These are phyloP conservation scores for Helminthosporium solani DNA, from an alignment of 2,329 filamentous ascomycete species.

Conservation along the genomic window DNA sequence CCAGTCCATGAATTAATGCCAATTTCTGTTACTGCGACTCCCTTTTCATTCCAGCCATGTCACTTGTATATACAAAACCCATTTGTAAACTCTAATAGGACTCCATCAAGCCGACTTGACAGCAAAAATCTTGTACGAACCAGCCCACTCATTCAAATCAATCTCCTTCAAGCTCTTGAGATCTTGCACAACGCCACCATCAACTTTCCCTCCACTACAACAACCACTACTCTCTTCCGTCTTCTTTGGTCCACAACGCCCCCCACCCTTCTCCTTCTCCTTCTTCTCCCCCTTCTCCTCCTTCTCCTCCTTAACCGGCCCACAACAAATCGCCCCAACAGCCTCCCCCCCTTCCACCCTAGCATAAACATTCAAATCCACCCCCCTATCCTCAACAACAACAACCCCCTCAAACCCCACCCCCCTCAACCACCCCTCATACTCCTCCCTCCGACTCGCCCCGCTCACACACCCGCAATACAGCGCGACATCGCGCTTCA, in stretches of 20 bases:
- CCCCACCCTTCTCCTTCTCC: background rate
- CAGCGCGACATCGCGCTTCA: slow-evolving; percentile 53
- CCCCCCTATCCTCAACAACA: slow-evolving; percentile 14
- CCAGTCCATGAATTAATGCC: background rate
- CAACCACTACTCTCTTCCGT: slow-evolving; percentile 1
- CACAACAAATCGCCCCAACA: slow-evolving; percentile 5
- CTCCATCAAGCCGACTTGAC: slow-evolving; percentile 37
- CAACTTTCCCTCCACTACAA: slow-evolving; percentile 10
- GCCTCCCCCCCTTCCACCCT: slow-evolving; percentile 1
- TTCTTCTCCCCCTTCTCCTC: background rate
- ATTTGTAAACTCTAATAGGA: background rate
- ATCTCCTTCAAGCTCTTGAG: slow-evolving; percentile 35
- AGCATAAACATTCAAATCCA: slow-evolving; percentile 18
- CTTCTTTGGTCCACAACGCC: slow-evolving; percentile 3
- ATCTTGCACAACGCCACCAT: slow-evolving; percentile 12
- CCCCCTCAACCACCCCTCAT: slow-evolving; percentile 52
- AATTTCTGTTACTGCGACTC: too few relatives aligned
- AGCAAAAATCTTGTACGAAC: slow-evolving; percentile 54
- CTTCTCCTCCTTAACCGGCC: background rate
- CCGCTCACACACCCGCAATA: slow-evolving; percentile 64
- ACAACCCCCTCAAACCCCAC: slow-evolving; percentile 43
- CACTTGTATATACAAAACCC: background rate
- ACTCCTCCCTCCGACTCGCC: slow-evolving; percentile 54
- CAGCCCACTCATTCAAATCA: slow-evolving; percentile 21
- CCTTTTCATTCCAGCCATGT: background rate